Base-by-base conservation (phyloP, 371 early-diverging fungal species). In the Pancytospora philotis region DNA sequence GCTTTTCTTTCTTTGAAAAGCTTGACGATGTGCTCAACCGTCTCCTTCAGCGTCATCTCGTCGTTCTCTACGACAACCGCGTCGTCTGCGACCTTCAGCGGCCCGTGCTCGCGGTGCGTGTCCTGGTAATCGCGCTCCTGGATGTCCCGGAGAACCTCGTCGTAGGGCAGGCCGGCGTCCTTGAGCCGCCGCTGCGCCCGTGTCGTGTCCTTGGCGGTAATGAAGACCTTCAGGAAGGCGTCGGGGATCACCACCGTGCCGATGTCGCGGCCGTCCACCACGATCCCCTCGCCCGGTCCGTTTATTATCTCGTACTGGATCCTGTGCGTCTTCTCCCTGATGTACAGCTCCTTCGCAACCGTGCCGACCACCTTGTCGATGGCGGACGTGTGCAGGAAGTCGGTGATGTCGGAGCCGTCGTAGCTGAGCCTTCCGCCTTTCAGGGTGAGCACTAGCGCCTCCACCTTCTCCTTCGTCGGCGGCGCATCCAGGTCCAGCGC, bases 211-310 rank as follows among this genome's bases (percentile, higher is more conserved):
- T 85, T 83, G 0, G 92, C 92, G 1, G 84, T 84, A 27, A 93
- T 80, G 73, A 86, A 93, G 0, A 93, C 82, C 70, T 92, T 93
- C 32, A 92, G 81, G 36, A 90, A 86, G 0, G 93, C 93, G 69
- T 87, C 78, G 0, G 93, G 91, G 37, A 92, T 80, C 1, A 93
- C 86, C 0, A 85, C 85, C 0, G 91, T 88, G 16, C 91, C 92
- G 56, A 91, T 90, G 79, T 92, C 93, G 2, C 93, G 79, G 3
- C 93, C 93, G 76, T 93, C 93, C 86, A 92, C 88, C 3, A 92
- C 88, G 19, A 90, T 78, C 25, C 90, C 89, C 1, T 72, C 69
- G 1, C 81, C 60, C 0, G 66, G 68, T 1, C 58, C 62, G 3
- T 82, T 74, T 16, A 84, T 85, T 8, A 81, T 65, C 0, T 62